phyloP scores from a whole-genome alignment of 2,329 filamentous ascomycete species.

The Nothomitra cinnamomea region DNA sequence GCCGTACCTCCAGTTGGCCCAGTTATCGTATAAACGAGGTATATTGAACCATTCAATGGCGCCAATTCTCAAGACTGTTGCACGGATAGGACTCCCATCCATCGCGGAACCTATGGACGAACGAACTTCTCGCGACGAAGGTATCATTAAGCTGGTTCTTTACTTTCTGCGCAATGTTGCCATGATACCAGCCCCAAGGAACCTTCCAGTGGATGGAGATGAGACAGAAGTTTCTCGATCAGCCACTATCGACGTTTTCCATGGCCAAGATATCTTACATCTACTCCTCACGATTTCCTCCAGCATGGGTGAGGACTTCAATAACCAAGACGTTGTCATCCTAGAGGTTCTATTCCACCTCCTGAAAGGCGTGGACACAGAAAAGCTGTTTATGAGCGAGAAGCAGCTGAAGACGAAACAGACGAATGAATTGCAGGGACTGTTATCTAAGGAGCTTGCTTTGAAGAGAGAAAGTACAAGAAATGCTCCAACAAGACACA shows the following conservation, averaged over 20 bases:
- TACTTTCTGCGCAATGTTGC: slow-evolving; percentile 82
- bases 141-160: slow-evolving; percentile 77
- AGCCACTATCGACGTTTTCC: slow-evolving; percentile 73
- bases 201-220: slow-evolving; percentile 65
- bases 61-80: slow-evolving; percentile 61
- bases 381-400: slow-evolving; percentile 73
- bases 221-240: slow-evolving; percentile 80
- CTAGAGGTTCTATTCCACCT: slow-evolving; percentile 88
- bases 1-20: slow-evolving; percentile 73
- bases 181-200: slow-evolving; percentile 60
- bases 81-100: slow-evolving; percentile 66
- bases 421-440: slow-evolving; percentile 51
- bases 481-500: slow-evolving; percentile 71
- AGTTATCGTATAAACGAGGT: slow-evolving; percentile 76
- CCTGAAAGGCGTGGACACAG: slow-evolving; percentile 72
- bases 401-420: slow-evolving; percentile 51
- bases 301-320: slow-evolving; percentile 87
- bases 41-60: slow-evolving; percentile 70
- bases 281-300: slow-evolving; percentile 75
- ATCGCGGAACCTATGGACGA: slow-evolving; percentile 68
- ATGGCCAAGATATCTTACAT: slow-evolving; percentile 78
- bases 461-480: slow-evolving; percentile 64
- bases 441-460: slow-evolving; percentile 71
- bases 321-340: slow-evolving; percentile 70
- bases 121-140: slow-evolving; percentile 63